These are phyloP conservation scores for Aspergillus floridensis DNA, from an alignment of 2,329 filamentous ascomycete genomes.

Conservation along the genomic window DNA sequence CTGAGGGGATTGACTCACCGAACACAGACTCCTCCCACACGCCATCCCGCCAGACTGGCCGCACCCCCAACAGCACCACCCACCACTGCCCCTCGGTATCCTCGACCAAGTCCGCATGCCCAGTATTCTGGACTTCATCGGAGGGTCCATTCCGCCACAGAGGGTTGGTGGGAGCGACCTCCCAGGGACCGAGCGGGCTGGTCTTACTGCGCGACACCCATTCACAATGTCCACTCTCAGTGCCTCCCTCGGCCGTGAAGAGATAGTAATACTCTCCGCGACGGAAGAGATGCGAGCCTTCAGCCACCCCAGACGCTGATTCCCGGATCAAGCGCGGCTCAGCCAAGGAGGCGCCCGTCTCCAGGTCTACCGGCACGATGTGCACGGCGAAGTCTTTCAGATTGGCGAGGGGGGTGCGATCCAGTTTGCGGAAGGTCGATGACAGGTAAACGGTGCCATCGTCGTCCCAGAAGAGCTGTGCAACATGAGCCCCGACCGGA, in stretches of 20 bases:
- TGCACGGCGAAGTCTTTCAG: slow-evolving; percentile 53
- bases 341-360: slow-evolving; percentile 32
- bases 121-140: slow-evolving; percentile 52
- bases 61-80: slow-evolving; percentile 48
- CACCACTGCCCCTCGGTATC: slow-evolving; percentile 49
- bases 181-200: slow-evolving; percentile 60
- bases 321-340: slow-evolving; percentile 43
- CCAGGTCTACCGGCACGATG: slow-evolving; percentile 32
- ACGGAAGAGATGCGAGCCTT: slow-evolving; percentile 56
- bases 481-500: neutral
- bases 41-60: slow-evolving; percentile 33
- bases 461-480: slow-evolving; percentile 52
- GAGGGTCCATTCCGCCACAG: slow-evolving; percentile 53
- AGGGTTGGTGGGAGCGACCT: slow-evolving; percentile 57
- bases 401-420: slow-evolving; percentile 39
- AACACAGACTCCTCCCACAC: slow-evolving; percentile 44
- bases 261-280: slow-evolving; percentile 55
- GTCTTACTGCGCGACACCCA: slow-evolving; percentile 56
- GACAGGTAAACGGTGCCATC: slow-evolving; percentile 53
- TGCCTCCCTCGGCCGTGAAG: slow-evolving; percentile 55
- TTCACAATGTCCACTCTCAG: slow-evolving; percentile 59
- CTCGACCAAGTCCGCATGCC: slow-evolving; percentile 51
- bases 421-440: slow-evolving; percentile 34
- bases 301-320: slow-evolving; percentile 45
- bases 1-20: slow-evolving; percentile 26